Evolutionary conservation across 148 eudicot genomes (phyloP), one percentile per base, ranked within the genome.

Genomic region (Rhododendron molle): DNA sequence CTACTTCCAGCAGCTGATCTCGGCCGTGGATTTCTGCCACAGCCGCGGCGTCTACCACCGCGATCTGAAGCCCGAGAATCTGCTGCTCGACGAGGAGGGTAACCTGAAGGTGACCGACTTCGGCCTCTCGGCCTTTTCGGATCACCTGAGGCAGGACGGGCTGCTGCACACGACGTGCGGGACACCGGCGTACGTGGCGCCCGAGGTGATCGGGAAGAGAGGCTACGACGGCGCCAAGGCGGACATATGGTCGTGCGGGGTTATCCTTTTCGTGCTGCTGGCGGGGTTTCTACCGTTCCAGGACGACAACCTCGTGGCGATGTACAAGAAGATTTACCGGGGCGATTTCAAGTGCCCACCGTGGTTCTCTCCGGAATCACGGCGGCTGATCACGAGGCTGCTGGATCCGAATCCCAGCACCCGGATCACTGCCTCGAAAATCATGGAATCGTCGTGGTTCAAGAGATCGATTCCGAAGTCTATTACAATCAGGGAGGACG

Each of bases 241-340:
- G 5, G 98, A 95, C 81, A 91, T 92, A 6, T 95, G 98, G 98
- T 95, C 98, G 0, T 95, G 96, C 73, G 98, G 98, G 0, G 93
- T 95, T 8, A 92, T 95, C 12, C 83, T 95, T 0, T 95, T 58
- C 65, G 98, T 93, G 2, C 86, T 95, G 0, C 62, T 95, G 11
- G 98, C 98, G 0, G 98, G 98, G 7, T 95, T 86, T 60, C 84
- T 93, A 7, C 98, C 98, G 1, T 95, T 95, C 50, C 92, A 92
- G 47, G 96, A 92, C 26, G 94, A 93, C 15, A 95, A 95, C 65
- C 49, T 93, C 4, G 86, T 95, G 28, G 88, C 86, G 23, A 87
- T 95, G 95, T 95, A 95, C 30, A 86, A 88, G 44, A 92, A 92
- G 54, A 92, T 95, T 9, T 90, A 91, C 90, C 83, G 89, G 18